Conservation (phyloP, 1,284 basidiomycete genomes). For the Trichosporon asahii region DNA sequence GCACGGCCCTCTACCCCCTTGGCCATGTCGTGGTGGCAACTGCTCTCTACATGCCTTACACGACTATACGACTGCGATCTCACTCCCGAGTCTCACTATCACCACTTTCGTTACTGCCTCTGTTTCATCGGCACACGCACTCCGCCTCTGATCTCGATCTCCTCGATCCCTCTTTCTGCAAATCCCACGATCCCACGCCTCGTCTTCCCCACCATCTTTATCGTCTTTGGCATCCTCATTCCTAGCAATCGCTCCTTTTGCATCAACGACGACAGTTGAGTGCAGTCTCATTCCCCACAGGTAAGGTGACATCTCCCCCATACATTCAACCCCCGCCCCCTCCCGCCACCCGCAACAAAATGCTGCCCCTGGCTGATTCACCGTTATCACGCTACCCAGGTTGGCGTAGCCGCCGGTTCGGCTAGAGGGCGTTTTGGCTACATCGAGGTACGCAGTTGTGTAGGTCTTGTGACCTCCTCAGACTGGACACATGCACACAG, state of each 20-base stretch:
- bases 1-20: neutral
- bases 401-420: neutral
- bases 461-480: neutral
- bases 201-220: neutral
- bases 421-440: neutral
- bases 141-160: neutral
- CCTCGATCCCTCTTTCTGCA: neutral
- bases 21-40: neutral
- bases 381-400: neutral
- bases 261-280: neutral
- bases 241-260: neutral
- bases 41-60: neutral
- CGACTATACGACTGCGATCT: neutral
- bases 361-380: neutral
- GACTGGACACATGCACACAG: neutral
- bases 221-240: neutral
- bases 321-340: neutral
- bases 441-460: neutral
- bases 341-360: neutral
- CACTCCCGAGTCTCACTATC: neutral
- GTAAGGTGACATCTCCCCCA: neutral
- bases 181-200: neutral
- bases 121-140: neutral
- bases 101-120: neutral
- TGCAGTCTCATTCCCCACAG: neutral